These are phyloP conservation scores for Candida michaelii DNA, from an alignment of 805 yeast species.

Conservation along the genomic window DNA sequence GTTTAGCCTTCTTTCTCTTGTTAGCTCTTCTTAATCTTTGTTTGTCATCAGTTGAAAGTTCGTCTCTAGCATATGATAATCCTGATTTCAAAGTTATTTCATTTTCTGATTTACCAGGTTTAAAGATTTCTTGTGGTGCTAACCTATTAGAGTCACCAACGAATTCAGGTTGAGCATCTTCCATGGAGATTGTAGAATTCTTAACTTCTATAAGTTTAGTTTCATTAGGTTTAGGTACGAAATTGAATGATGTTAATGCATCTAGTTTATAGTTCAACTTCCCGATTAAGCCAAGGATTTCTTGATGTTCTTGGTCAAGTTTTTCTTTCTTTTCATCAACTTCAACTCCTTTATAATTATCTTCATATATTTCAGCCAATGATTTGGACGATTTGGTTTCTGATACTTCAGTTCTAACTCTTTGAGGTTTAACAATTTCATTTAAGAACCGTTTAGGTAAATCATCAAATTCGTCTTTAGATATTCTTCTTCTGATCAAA, in stretches of 20 bases:
- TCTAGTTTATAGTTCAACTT: conserved; percentile 72
- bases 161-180: conserved; percentile 92
- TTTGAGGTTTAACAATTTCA: conserved; percentile 54
- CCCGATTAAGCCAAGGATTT: conserved; percentile 65
- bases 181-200: conserved; percentile 86
- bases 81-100: conserved; percentile 70
- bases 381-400: conserved; percentile 86
- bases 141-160: conserved; percentile 69
- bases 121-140: conserved; percentile 94
- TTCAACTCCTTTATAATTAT: conserved; percentile 60
- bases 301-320: conserved; percentile 71
- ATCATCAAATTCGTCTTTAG: conserved; percentile 78
- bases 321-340: conserved; percentile 56
- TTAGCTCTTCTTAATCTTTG: conserved; percentile 83
- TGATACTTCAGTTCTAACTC: conserved; percentile 61
- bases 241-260: conserved; percentile 90
- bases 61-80: conserved; percentile 76
- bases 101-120: conserved; percentile 44
- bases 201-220: conserved; percentile 72
- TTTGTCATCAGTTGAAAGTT: conserved; percentile 79
- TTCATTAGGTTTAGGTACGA: conserved; percentile 85
- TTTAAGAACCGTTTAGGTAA: conserved; percentile 69
- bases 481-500: conserved; percentile 78
- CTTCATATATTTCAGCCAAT: conserved; percentile 89
- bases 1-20: conserved; percentile 75